phyloP scores from a whole-genome alignment of 78 protist species.

The Protostelium mycophagum region DNA sequence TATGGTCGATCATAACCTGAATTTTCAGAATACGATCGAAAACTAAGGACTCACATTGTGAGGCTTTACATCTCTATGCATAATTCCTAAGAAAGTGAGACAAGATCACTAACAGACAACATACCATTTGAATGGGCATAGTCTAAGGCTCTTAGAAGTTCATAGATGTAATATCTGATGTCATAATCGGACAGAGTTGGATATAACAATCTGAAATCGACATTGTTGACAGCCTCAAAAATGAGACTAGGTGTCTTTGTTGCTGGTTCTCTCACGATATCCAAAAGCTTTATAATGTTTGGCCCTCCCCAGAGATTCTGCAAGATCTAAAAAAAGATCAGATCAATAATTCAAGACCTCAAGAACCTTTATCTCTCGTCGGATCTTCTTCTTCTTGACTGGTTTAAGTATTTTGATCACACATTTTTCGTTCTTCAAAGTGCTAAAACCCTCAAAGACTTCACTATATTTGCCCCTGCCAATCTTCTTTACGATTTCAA shows the following conservation, averaged over 20 bases:
- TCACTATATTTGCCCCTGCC: slow-evolving; percentile 99
- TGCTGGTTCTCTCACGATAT: slow-evolving; percentile 91
- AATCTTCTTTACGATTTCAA: slow-evolving; percentile 88
- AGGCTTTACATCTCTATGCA: slow-evolving; percentile 9
- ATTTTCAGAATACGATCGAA: slow-evolving; percentile 88
- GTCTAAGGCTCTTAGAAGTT: slow-evolving; percentile 75
- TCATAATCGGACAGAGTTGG: slow-evolving; percentile 89
- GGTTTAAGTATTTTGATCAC: slow-evolving; percentile 87
- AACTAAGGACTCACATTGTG: slow-evolving; percentile 44
- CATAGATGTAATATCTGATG: slow-evolving; percentile 93
- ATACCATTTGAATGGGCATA: neutral
- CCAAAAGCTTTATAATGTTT: slow-evolving; percentile 91
- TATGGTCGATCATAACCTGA: slow-evolving; percentile 98
- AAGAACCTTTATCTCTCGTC: slow-evolving; percentile 95
- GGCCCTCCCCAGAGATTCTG: slow-evolving; percentile 90
- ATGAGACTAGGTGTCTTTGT: slow-evolving; percentile 89
- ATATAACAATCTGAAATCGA: slow-evolving; percentile 87
- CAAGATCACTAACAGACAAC: neutral
- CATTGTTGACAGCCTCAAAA: slow-evolving; percentile 93
- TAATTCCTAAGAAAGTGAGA: neutral
- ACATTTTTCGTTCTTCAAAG: slow-evolving; percentile 17
- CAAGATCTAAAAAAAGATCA: slow-evolving; percentile 10
- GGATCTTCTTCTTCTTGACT: slow-evolving; percentile 85
- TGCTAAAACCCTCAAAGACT: slow-evolving; percentile 95
- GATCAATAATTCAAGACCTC: slow-evolving; percentile 6